A percentile compares a stretch with the other conserved stretches of the same genome.
Conservation (phyloP, 805 yeast genomes). For the Candida dajiaensis region DNA sequence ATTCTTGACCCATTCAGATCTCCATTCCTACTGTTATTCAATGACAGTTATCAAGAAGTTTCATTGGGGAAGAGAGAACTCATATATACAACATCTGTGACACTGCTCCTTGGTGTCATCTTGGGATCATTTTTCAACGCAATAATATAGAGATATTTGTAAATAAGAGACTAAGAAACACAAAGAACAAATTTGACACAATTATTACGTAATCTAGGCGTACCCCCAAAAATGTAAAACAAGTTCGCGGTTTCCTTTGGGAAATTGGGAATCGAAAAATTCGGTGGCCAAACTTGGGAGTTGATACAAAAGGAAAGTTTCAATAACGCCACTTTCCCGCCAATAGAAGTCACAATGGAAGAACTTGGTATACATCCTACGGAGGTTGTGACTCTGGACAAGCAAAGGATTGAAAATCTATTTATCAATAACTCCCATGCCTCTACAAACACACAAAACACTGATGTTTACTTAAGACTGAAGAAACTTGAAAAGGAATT, state of each 20-base stretch:
- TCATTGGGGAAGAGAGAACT: slow-evolving; percentile 3
- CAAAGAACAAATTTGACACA: neutral
- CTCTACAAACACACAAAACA: slow-evolving; percentile 12
- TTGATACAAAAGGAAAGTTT: neutral
- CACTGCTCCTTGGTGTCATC: slow-evolving; percentile 6
- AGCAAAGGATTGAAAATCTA: slow-evolving; percentile 26
- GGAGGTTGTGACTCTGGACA: slow-evolving; percentile 26
- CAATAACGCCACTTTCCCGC: neutral
- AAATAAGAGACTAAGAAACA: neutral
- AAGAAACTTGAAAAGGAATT: slow-evolving; percentile 89
- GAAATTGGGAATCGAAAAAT: slow-evolving; percentile 6
- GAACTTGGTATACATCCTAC: slow-evolving; percentile 49
- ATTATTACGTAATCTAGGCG: neutral
- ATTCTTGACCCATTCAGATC: slow-evolving; percentile 6
- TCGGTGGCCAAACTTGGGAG: slow-evolving; percentile 15
- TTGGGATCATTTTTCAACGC: slow-evolving; percentile 7
- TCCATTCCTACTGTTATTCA: slow-evolving; percentile 11
- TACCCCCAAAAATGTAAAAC: neutral
- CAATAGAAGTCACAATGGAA: slow-evolving; percentile 38
- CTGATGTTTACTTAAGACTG: slow-evolving; percentile 75
- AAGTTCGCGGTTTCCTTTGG: slow-evolving; percentile 5
- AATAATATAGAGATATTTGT: neutral
- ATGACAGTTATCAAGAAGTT: neutral
- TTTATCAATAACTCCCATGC: slow-evolving; percentile 21
- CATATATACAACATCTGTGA: slow-evolving; percentile 1